Conservation (phyloP, 805 yeast species). For the Zygosaccharomyces bailii region DNA sequence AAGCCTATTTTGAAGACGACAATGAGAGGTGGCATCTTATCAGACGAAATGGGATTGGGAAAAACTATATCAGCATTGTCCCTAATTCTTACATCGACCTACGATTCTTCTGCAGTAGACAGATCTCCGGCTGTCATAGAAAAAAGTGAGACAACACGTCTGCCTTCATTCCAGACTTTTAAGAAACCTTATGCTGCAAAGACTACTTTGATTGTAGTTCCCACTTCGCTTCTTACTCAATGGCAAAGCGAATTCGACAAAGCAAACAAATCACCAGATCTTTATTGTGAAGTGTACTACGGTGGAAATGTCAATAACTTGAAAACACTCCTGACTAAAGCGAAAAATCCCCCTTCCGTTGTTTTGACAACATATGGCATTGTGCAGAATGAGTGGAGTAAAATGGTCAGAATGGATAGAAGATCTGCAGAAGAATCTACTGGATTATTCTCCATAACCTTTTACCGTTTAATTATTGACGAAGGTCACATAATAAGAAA, state of each 20-base stretch:
- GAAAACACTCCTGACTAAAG: slow-evolving; percentile 40
- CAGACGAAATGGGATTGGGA: slow-evolving; percentile 97
- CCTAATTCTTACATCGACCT: slow-evolving; percentile 61
- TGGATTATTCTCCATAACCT: slow-evolving; percentile 70
- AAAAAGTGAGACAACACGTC: background rate
- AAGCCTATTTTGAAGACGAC: slow-evolving; percentile 61
- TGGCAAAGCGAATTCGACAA: slow-evolving; percentile 81
- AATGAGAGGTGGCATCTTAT: slow-evolving; percentile 80
- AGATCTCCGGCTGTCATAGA: slow-evolving; percentile 4
- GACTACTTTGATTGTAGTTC: slow-evolving; percentile 79
- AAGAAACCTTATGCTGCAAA: slow-evolving; percentile 52
- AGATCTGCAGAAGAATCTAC: slow-evolving; percentile 17
- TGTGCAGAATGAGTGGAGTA: slow-evolving; percentile 68
- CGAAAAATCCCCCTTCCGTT: slow-evolving; percentile 56
- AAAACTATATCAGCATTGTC: slow-evolving; percentile 84
- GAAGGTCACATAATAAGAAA: slow-evolving; percentile 91
- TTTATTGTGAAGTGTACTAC: slow-evolving; percentile 63
- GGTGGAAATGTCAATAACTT: slow-evolving; percentile 63
- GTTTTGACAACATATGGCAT: slow-evolving; percentile 87
- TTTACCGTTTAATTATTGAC: slow-evolving; percentile 74
- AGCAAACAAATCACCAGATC: slow-evolving; percentile 46
- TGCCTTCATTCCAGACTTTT: background rate
- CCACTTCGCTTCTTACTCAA: slow-evolving; percentile 87
- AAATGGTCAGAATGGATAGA: slow-evolving; percentile 34
- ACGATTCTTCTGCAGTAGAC: slow-evolving; percentile 37